Evolutionary conservation across 164 flowering plant species (phyloP), one percentile per base, ranked within the genome.

Genomic region (Vitis rupestris): DNA sequence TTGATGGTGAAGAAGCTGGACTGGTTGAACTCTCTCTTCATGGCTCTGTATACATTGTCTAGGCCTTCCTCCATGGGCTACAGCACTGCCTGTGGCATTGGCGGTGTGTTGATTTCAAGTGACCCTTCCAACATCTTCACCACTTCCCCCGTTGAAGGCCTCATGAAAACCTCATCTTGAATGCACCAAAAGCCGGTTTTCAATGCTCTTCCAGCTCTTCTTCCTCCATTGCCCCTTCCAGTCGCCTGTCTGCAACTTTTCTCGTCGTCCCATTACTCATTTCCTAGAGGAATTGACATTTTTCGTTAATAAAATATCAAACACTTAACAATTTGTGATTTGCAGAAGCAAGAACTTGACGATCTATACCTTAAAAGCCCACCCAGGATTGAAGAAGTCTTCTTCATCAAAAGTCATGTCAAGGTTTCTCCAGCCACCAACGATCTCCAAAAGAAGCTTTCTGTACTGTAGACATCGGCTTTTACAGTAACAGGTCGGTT

Each of bases 141-240:
- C 65, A 91, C 94, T 63, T 92, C 91, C 9, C 99, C 94, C 98
- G 92, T 95, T 47, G 98, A 78, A 12, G 97, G 99, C 66, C 98
- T 85, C 88, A 79, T 75, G 67, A 61, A 69, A 2, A 87, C 83
- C 69, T 91, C 97, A 60, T 95, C 97, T 65, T 95, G 98, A 54
- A 95, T 91, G 86, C 99, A 95, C 99, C 98, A 95, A 27, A 95
- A 92, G 0, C 86, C 98, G 10, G 83, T 91, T 73, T 80, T 82
- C 53, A 95, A 15, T 0, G 96, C 94, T 72, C 91, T 85, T 50
- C 62, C 2, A 92, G 65, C 77, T 91, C 92, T n/a, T 85, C 91
- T 72, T 83, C 93, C 1, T 85, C 88, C 57, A 87, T 87, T 64
- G 72, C 71, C 27, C 93, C 94, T 74, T 71, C 79, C 14, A 88